Conservation (phyloP, 345 rosid genomes). For the Pugionium cornutum region DNA sequence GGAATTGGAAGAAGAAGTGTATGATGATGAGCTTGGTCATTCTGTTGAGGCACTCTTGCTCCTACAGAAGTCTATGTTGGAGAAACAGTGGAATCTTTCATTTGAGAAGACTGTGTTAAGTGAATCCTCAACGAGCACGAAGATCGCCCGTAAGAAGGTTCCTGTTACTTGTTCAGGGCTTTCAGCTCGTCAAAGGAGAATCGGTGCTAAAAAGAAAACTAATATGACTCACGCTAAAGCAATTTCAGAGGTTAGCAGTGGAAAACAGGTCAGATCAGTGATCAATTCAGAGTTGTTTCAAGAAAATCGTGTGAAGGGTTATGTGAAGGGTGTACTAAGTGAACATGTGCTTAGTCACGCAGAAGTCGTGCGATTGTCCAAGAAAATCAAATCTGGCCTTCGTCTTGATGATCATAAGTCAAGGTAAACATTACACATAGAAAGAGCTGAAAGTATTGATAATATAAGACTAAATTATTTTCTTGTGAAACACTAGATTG, state of each 20-base stretch:
- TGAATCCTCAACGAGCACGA: constrained; percentile 43
- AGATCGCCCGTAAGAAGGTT: constrained; percentile 43
- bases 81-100: constrained; percentile 91
- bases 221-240: constrained; percentile 40
- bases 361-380: constrained; percentile 79
- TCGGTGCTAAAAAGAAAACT: constrained; percentile 50
- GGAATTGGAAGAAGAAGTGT: constrained; percentile 47
- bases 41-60: constrained; percentile 77
- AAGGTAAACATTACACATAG: constrained; percentile 49
- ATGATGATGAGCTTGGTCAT: constrained; percentile 45
- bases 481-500: constrained; percentile 55
- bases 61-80: constrained; percentile 89
- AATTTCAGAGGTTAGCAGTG: constrained; percentile 33
- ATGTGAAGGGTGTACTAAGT: constrained; percentile 74
- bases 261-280: constrained; percentile 47
- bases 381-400: constrained; percentile 74
- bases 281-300: constrained; percentile 61
- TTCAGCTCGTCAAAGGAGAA: constrained; percentile 81
- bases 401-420: constrained; percentile 73
- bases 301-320: constrained; percentile 62
- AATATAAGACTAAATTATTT: constrained; percentile 3
- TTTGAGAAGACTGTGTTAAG: constrained; percentile 48
- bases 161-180: constrained; percentile 68
- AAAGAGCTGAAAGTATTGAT: not conserved
- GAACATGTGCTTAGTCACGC: constrained; percentile 74